Evolutionary conservation across 176 grass and related monocot genomes (phyloP), one percentile per base, ranked within the genome.

Genomic region (Avena atlantica): DNA sequence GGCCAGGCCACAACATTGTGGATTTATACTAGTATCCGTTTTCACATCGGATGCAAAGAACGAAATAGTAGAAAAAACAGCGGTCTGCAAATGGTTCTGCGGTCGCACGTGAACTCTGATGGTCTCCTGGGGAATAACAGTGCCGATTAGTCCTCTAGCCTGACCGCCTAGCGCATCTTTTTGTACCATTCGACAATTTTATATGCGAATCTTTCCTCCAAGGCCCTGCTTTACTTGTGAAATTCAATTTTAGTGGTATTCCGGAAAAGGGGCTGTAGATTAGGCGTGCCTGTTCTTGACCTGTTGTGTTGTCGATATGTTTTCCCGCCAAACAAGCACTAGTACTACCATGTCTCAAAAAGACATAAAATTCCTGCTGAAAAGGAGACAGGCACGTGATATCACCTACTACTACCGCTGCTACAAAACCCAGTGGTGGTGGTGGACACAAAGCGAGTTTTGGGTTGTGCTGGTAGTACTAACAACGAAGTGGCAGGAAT

Each of bases 101-200:
- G 3, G 53, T 24, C 21, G 80, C 86, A 78, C 72, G 80, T 88
- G 86, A 59, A 17, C 34, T 68, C 79, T 78, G 80, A 34, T 15
- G 36, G 34, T 69, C 21, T 45, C 77, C 21, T 58, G 79, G 70
- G 86, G 79, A 83, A 83, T 59, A 77, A 88, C 86, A 49, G 86
- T 70, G 40, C 60, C 12, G 69, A 83, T 77, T 84, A 84, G 74
- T 51, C 81, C 23, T 76, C 9, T 77, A 4, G 48, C 73, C 73
- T 76, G 73, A 76, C 17, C 73, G 50, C 58, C 16, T 19, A 67
- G 23, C 71, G 37, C 81, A 78, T 78, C 81, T 42, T 84, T 84
- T 80, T 71, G 65, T 81, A 52, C 85, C 78, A 72, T 73, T 25
- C 0, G 1, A 1, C 25, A 42, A 9, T 74, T 81, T 15, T 87